phyloP scores from a whole-genome alignment of 345 rosid genomes.

The Reutealis trisperma region DNA sequence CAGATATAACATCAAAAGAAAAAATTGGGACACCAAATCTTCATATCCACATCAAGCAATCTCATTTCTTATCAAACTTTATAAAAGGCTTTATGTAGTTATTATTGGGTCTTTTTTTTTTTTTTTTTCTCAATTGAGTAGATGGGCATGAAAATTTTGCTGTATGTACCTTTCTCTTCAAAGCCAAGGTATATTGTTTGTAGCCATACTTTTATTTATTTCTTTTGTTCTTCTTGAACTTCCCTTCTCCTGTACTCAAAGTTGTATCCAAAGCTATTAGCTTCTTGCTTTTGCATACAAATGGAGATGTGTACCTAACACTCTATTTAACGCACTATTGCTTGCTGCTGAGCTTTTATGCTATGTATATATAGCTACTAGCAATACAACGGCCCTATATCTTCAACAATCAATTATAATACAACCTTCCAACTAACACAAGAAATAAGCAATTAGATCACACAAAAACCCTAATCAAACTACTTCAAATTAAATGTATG shows the following conservation, averaged over 20 bases:
- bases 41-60: constrained; percentile 31
- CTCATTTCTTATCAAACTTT: constrained; percentile 12
- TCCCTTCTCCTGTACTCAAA: constrained; percentile 52
- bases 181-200: constrained; percentile 43
- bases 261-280: constrained; percentile 14
- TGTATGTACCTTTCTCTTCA: constrained; percentile 40
- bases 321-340: not conserved
- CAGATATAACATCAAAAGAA: not conserved
- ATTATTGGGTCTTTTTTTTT: constrained; percentile 16
- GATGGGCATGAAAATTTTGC: constrained; percentile 24
- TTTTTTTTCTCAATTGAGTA: constrained; percentile 18
- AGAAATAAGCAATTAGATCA: not conserved
- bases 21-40: constrained; percentile 12
- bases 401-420: not conserved
- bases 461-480: not conserved
- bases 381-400: constrained; percentile 11
- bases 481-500: not conserved
- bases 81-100: constrained; percentile 7
- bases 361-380: constrained; percentile 8
- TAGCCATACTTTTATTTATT: not conserved
- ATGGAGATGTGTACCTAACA: constrained; percentile 26
- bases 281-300: constrained; percentile 30
- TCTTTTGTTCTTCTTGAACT: constrained; percentile 2
- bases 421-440: constrained; percentile 15
- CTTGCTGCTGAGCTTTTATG: constrained; percentile 12